Evolutionary conservation across 1,284 basidiomycete genomes (phyloP).

Genomic region (Cerrena zonata): DNA sequence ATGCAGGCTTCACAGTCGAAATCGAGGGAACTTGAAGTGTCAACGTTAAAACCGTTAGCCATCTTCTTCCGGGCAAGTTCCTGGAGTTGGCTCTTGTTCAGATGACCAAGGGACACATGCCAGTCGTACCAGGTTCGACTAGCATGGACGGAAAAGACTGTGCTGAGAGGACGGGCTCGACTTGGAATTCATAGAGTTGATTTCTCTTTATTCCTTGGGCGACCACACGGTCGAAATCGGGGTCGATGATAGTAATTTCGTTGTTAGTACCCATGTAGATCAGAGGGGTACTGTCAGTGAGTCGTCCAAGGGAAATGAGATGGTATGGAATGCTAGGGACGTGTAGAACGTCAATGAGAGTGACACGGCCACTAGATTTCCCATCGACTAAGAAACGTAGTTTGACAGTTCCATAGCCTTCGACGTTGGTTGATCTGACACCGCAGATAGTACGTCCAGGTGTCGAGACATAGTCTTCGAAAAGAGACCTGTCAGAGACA

Average conservation of each 20-base stretch:
- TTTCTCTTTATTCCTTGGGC: no score
- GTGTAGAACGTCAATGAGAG: conserved; percentile 27
- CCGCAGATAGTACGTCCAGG: conserved; percentile 13
- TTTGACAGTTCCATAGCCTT: conserved; percentile 15
- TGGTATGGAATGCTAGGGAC: conserved; percentile 29
- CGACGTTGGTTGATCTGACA: conserved; percentile 14
- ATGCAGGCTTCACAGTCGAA: conserved; percentile 27
- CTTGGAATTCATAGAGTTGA: no score
- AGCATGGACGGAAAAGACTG: conserved; percentile 1
- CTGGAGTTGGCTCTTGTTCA: conserved; percentile 14
- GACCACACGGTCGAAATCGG: no score
- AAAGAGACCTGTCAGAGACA: conserved; percentile 11
- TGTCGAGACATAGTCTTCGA: conserved; percentile 11
- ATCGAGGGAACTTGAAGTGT: conserved; percentile 5
- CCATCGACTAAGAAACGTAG: conserved; percentile 12
- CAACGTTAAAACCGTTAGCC: conserved; percentile 26
- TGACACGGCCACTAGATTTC: conserved; percentile 10
- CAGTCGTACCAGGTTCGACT: conserved; percentile 26
- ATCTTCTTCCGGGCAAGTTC: conserved; percentile 21
- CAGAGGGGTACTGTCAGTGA: conserved; percentile 11
- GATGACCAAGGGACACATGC: conserved; percentile 31
- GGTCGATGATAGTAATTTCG: conserved; percentile 11
- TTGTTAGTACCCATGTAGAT: neutral
- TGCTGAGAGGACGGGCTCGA: no score
- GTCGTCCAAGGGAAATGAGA: conserved; percentile 28